A percentile compares a stretch with the other conserved stretches of the same genome.
phyloP scores from a whole-genome alignment of 768 basidiomycete species.

The Boletus reticuloceps region DNA sequence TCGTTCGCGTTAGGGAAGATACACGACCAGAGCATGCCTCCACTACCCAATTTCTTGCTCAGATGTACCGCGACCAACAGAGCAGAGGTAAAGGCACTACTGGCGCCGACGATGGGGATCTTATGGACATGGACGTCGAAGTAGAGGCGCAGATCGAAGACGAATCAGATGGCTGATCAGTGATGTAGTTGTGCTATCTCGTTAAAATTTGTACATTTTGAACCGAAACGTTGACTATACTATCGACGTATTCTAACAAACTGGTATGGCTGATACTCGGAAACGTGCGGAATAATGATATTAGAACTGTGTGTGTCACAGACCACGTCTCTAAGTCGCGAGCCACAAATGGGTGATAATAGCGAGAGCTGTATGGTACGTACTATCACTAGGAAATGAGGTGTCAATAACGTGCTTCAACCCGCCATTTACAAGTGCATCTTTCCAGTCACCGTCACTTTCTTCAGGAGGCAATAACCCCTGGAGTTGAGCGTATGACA shows the following conservation, averaged over 20 bases:
- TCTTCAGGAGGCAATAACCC: slow-evolving; percentile 20
- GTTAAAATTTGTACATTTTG: background rate
- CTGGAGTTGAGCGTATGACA: slow-evolving; percentile 39
- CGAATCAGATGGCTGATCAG: slow-evolving; percentile 24
- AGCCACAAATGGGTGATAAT: slow-evolving; percentile 18
- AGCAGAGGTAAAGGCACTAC: slow-evolving; percentile 30
- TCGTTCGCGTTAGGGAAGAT: slow-evolving; percentile 71
- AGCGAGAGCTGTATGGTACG: slow-evolving; percentile 27
- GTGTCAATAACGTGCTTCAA: slow-evolving; percentile 25
- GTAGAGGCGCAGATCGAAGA: slow-evolving; percentile 29
- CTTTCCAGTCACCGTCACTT: slow-evolving; percentile 36
- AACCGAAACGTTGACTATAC: background rate
- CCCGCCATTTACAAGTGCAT: slow-evolving; percentile 23
- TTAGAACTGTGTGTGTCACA: background rate
- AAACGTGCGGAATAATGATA: background rate
- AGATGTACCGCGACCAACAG: slow-evolving; percentile 67
- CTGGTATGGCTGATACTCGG: background rate
- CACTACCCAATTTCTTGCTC: slow-evolving; percentile 64
- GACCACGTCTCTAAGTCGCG: background rate
- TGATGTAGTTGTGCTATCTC: background rate
- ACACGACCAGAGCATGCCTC: slow-evolving; percentile 73
- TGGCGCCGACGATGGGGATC: slow-evolving; percentile 56
- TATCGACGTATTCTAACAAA: background rate
- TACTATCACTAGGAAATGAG: slow-evolving; percentile 25
- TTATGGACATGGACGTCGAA: slow-evolving; percentile 51